Evolutionary conservation across 2,329 filamentous ascomycete species (phyloP).

Genomic region (Macrophomina tecta): DNA sequence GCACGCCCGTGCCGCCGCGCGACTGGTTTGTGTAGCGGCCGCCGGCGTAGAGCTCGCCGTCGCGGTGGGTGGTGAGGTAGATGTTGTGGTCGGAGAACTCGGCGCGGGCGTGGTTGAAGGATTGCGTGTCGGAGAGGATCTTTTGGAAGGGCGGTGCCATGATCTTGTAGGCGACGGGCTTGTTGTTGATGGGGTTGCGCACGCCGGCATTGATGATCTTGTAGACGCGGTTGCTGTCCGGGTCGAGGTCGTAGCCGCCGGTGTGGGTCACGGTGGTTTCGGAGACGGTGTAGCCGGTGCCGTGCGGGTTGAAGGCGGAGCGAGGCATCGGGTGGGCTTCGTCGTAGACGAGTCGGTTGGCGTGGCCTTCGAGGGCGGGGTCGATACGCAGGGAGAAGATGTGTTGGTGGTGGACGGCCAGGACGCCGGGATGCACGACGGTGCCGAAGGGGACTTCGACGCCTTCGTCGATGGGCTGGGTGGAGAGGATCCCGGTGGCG

Average conservation of each 20-base stretch:
- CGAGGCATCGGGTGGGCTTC: constrained; percentile 66
- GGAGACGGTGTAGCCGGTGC: constrained; percentile 55
- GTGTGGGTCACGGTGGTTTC: constrained; percentile 57
- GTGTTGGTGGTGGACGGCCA: constrained; percentile 76
- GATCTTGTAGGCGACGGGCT: constrained; percentile 59
- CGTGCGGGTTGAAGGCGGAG: constrained; percentile 61
- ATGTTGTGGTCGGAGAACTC: constrained; percentile 65
- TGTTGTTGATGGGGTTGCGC: constrained; percentile 54
- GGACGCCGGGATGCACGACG: constrained; percentile 71
- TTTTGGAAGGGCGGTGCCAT: constrained; percentile 57
- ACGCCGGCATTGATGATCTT: constrained; percentile 56
- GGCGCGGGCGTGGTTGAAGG: constrained; percentile 63
- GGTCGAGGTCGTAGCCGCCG: constrained; percentile 57
- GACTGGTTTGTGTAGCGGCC: constrained; percentile 68
- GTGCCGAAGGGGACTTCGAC: constrained; percentile 70
- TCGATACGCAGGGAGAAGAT: constrained; percentile 67
- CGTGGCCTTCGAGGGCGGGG: constrained; percentile 53
- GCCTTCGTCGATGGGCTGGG: constrained; percentile 70
- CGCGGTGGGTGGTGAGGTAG: constrained; percentile 63
- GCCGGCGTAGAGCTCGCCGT: constrained; percentile 65
- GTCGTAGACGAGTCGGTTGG: constrained; percentile 57
- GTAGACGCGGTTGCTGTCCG: constrained; percentile 53
- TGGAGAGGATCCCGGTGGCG: constrained; percentile 71
- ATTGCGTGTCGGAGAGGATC: constrained; percentile 59
- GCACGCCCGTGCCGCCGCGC: constrained; percentile 55